A percentile compares a stretch with the other conserved stretches of the same genome.
phyloP scores from a whole-genome alignment of 75 land plant species.

The Selaginella moellendorffii region DNA sequence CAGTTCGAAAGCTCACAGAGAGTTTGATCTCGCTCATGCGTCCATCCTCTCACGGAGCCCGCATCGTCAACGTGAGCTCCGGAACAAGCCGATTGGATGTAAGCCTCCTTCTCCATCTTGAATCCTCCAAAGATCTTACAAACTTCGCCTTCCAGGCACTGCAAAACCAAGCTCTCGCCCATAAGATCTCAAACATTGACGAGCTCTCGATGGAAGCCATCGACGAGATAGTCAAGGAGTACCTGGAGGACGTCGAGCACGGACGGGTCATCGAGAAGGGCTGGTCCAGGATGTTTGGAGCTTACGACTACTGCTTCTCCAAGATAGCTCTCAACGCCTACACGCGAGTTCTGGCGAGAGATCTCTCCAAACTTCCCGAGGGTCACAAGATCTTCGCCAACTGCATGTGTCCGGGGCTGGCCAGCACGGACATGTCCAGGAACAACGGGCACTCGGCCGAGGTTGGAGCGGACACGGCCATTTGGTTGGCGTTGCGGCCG shows the following conservation, averaged over 20 bases:
- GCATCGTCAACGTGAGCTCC: conserved; percentile 56
- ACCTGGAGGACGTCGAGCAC: not conserved
- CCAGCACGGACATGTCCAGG: not conserved
- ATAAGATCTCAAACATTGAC: not conserved
- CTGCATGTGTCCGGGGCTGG: not conserved
- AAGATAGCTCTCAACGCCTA: not conserved
- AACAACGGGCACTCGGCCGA: not conserved
- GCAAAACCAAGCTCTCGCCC: not conserved
- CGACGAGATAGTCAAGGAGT: not conserved
- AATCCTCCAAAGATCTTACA: too few species aligned
- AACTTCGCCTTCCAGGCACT: not conserved
- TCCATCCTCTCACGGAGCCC: conserved; percentile 50
- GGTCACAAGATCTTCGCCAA: not conserved
- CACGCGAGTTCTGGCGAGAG: not conserved
- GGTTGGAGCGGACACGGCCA: not conserved
- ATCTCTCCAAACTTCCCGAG: too few species aligned
- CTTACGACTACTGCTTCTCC: not conserved
- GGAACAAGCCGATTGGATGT: not conserved
- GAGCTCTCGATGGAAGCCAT: not conserved
- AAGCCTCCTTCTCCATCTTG: too few species aligned
- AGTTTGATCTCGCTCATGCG: conserved; percentile 62
- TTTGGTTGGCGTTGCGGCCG: not conserved
- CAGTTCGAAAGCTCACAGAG: conserved; percentile 45
- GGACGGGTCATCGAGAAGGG: not conserved
- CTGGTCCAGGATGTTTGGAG: not conserved